Evolutionary conservation across 1,139 yeast species (phyloP), one percentile per base, ranked within the genome.

Genomic region (Kurtzmaniella natalensis): DNA sequence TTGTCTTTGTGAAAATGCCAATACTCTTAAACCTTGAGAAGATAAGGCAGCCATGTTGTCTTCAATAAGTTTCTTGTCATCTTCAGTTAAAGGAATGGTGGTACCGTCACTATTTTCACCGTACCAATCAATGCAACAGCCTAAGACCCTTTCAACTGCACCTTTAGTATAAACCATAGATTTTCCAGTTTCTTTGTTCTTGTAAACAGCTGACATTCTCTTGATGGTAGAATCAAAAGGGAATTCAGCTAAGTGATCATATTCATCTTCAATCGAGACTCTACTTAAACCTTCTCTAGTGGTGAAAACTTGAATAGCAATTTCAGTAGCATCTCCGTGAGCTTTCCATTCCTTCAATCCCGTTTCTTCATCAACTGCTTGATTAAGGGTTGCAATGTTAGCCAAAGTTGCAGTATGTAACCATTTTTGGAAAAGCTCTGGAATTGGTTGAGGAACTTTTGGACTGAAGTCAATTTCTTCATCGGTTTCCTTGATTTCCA

Each of bases 111-210:
- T 48, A 18, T 48, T 47, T 10, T 54, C 57, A 15, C 67, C 57
- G 18, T 60, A 52, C 52, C 66, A 59, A 31, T 46, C 43, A 13
- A 53, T 48, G 32, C 74, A 70, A 37, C 71, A 55, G 5, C 53
- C 52, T 32, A 74, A 48, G 18, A 74, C 48, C 20, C 70, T 52
- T 46, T 74, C 80, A 5, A 76, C 77, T 0, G 79, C 79, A 39
- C 79, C 80, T 44, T 74, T 74, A 20, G 73, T 64, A 39, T 65
- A 59, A 20, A 72, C 55, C 20, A 45, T 30, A 17, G 44, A 31
- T 16, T 37, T 38, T 3, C 37, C 55, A 10, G 41, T 33, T 22
- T 40, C 41, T 5, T 42, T 38, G 11, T 52, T 40, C 16, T 53
- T 45, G 40, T 68, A 65, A n/a, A 70, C 50, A 1, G 69, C 64